These are phyloP conservation scores for Metarhizium sp. DNA, from an alignment of 2,329 filamentous ascomycete genomes.

Conservation along the genomic window DNA sequence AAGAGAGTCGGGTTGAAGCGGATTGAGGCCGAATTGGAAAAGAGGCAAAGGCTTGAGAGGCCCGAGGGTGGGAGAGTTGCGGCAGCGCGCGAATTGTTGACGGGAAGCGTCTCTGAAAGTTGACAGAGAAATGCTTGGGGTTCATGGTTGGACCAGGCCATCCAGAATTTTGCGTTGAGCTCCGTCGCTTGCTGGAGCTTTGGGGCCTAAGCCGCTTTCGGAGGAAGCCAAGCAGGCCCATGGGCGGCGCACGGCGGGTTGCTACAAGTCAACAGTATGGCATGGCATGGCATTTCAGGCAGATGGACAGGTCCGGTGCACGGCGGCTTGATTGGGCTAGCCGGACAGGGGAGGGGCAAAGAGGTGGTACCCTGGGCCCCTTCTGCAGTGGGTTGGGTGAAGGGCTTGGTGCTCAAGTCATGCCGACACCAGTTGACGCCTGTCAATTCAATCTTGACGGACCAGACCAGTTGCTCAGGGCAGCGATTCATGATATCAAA, in stretches of 20 bases:
- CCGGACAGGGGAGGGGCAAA: neutral
- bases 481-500: no score
- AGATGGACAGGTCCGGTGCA: neutral
- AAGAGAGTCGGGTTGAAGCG: constrained; percentile 5
- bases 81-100: constrained; percentile 21
- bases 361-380: no score
- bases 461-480: no score
- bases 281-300: no score
- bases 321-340: neutral
- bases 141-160: constrained; percentile 16
- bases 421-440: neutral
- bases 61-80: constrained; percentile 2
- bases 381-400: constrained; percentile 1
- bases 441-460: no score
- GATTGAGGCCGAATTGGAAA: constrained; percentile 10
- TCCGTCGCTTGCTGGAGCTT: constrained; percentile 25
- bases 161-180: constrained; percentile 34
- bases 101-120: constrained; percentile 20
- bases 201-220: constrained; percentile 22
- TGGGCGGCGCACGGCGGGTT: neutral
- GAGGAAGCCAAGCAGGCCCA: constrained; percentile 5
- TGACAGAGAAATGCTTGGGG: constrained; percentile 26
- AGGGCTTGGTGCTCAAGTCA: neutral
- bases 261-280: neutral
- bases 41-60: constrained; percentile 5